Evolutionary conservation across 2,329 filamentous ascomycete species (phyloP), one percentile per base, ranked within the genome.

Genomic region (Fonsecaea nubica): DNA sequence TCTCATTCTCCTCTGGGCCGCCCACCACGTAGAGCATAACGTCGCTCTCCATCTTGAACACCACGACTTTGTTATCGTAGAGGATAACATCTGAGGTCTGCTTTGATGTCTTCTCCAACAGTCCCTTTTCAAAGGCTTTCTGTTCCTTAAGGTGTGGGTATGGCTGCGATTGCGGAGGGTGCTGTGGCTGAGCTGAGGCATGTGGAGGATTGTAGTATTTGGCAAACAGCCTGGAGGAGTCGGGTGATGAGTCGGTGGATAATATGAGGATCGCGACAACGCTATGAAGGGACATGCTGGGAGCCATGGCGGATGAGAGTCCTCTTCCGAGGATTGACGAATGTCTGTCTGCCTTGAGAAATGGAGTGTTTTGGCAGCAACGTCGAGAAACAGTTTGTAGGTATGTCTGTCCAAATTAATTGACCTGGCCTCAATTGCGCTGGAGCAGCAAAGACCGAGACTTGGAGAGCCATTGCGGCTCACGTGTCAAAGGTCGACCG

Each of bases 21-120:
- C 94, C 94, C 10, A 99, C 92, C 32, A 98, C 91, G 78, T 98
- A 98, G 54, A 92, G 87, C 90, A 97, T 97, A 64, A 98, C 91
- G 79, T 99, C 95, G 74, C 92, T 93, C 84, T 99, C 95, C 83
- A 91, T 91, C 88, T 99, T 99, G 85, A 97, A 99, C 60, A 98
- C 90, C 63, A 98, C 92, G 68, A 99, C 90, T 75, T 92, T 89
- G 82, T 96, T 96, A 81, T 99, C 95, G 82, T 97, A 98, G 63
- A 99, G 88, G 74, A 99, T 96, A 75, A 99, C 95, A 82, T 98
- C 95, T 74, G 91, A 92, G 13, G 88, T 93, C 82, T 96, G 92
- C 85, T 98, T 99, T 72, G 91, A 90, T 15, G 95, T 98, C 86
- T 99, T 98, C 76, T 97, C 90, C 67, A 97, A 83, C 45, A 99